Evolutionary conservation across 148 eudicot genomes (phyloP), one percentile per base, ranked within the genome.

Genomic region (Rhododendron molle): DNA sequence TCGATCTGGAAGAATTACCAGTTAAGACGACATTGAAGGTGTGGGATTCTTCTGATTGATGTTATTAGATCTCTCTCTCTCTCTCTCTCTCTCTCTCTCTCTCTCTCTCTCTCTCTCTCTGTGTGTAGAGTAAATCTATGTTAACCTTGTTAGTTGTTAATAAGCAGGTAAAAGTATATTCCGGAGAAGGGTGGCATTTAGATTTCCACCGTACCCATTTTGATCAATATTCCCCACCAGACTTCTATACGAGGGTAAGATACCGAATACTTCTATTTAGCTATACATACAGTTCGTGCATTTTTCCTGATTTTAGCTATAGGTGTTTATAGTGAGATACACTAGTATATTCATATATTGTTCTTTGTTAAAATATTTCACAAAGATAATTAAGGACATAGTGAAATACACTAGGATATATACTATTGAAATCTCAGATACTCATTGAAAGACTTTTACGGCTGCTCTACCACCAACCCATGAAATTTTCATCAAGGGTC

Each of bases 151-250:
- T 26, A 26, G 52, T 78, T 18, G 26, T 21, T 26, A 26, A 71
- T 6, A 80, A 69, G 76, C 88, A 94, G 96, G 93, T 94, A 2
- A 94, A 91, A 78, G 81, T 94, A 47, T 92, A 89, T 87, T 84
- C 91, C 89, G 95, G 96, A 46, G 94, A 92, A 15, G 96, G 96
- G 32, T 94, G 96, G 96, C 90, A 87, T 85, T 88, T 87, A 83
- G 96, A 94, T 71, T 94, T 94, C 69, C 67, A 16, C 5, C 87
- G 69, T 7, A 90, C 85, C 34, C 80, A 91, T 65, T 94, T 94
- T 85, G 93, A 94, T 84, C 87, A 34, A 34, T 90, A 87, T 81
- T 94, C 96, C n/a, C 96, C 96, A 23, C 96, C 96, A 14, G 95
- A 94, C 85, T 94, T 94, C 90, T 94, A 91, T 82, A 62, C 91